Evolutionary conservation across 2,329 filamentous ascomycete species (phyloP).

Genomic region (Phaeoacremonium minimum): DNA sequence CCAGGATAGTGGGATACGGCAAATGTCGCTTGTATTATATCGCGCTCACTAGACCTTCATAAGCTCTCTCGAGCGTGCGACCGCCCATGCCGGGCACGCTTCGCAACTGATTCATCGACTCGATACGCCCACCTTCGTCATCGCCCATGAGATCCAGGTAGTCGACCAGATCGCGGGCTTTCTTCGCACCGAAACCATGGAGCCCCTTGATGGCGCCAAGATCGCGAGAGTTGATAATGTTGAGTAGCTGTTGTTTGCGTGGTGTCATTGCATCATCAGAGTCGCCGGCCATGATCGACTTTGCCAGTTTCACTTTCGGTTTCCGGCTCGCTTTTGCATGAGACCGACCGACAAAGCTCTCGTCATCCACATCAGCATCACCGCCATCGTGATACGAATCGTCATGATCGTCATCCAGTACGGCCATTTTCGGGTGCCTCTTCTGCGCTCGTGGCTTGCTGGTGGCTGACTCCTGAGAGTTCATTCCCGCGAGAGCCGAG

Average conservation of each 20-base stretch:
- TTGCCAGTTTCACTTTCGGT: slow-evolving; percentile 14
- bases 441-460: slow-evolving; percentile 18
- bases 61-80: slow-evolving; percentile 52
- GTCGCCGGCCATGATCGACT: slow-evolving; percentile 33
- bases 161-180: slow-evolving; percentile 57
- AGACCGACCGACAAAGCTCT: slow-evolving; percentile 20
- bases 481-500: background rate
- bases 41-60: slow-evolving; percentile 35
- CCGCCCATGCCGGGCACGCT: slow-evolving; percentile 54
- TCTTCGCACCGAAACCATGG: slow-evolving; percentile 69
- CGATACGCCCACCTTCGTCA: slow-evolving; percentile 36
- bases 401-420: slow-evolving; percentile 33
- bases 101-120: slow-evolving; percentile 45
- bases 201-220: slow-evolving; percentile 60
- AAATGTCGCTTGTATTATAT: no score
- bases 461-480: background rate
- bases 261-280: slow-evolving; percentile 36
- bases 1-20: no score
- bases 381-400: slow-evolving; percentile 35
- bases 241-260: slow-evolving; percentile 57
- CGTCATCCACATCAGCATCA: slow-evolving; percentile 36
- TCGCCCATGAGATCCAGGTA: slow-evolving; percentile 43
- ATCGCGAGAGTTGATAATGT: slow-evolving; percentile 71
- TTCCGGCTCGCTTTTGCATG: slow-evolving; percentile 7
- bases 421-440: slow-evolving; percentile 25